Conservation (phyloP, 2,329 filamentous ascomycete species). For the Ramichloridium luteum region DNA sequence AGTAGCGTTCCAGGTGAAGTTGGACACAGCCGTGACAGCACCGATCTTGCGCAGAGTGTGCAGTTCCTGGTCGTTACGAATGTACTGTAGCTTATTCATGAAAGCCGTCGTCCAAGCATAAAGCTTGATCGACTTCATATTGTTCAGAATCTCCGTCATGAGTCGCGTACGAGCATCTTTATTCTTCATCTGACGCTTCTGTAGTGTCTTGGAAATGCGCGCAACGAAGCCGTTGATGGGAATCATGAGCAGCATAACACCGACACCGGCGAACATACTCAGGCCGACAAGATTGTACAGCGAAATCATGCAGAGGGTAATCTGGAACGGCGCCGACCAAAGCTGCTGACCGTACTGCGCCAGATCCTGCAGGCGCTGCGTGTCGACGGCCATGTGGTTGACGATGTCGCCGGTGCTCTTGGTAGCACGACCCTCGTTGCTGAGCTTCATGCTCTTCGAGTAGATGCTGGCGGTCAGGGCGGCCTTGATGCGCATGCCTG, state of each 20-base stretch:
- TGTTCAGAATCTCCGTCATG: constrained; percentile 96
- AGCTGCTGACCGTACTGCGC: constrained; percentile 91
- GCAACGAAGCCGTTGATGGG: constrained; percentile 89
- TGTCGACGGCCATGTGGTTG: constrained; percentile 98
- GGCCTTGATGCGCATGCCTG: constrained; percentile 92
- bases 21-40: constrained; percentile 83
- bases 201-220: constrained; percentile 81
- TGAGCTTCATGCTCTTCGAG: constrained; percentile 75
- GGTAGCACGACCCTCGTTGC: constrained; percentile 76
- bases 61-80: constrained; percentile 89
- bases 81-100: constrained; percentile 92
- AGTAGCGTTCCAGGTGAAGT: constrained; percentile 96
- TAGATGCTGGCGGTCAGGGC: constrained; percentile 86
- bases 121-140: constrained; percentile 98
- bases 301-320: constrained; percentile 86
- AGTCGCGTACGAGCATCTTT: constrained; percentile 87
- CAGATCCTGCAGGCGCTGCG: constrained; percentile 85
- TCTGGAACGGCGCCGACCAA: constrained; percentile 96
- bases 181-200: constrained; percentile 98
- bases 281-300: constrained; percentile 89
- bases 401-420: constrained; percentile 97
- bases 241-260: constrained; percentile 94
- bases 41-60: constrained; percentile 95
- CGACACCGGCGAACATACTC: constrained; percentile 92
- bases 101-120: constrained; percentile 97